phyloP scores from a whole-genome alignment of 106 monocot species.

The Vanilla planifolia region DNA sequence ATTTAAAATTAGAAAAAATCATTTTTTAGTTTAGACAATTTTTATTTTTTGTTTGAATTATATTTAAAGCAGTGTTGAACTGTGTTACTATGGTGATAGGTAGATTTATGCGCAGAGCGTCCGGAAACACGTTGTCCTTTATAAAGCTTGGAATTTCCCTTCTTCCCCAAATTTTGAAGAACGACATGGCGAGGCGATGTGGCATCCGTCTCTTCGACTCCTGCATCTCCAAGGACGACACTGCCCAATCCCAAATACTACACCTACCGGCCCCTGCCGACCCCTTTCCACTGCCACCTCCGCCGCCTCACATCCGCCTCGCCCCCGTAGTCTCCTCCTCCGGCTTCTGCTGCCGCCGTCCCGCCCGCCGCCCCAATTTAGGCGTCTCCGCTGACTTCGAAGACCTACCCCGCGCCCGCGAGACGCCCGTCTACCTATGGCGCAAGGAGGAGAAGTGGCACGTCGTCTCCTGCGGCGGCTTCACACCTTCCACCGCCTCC shows the following conservation, averaged over 20 bases:
- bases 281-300: too few relatives aligned
- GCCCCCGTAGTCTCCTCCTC: slow-evolving; percentile 1
- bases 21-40: too few relatives aligned
- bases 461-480: slow-evolving; percentile 8
- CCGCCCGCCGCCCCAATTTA: not conserved
- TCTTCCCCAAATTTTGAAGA: too few relatives aligned
- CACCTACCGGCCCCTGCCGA: too few relatives aligned
- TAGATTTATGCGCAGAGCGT: too few relatives aligned
- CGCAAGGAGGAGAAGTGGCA: slow-evolving; percentile 50
- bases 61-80: too few relatives aligned
- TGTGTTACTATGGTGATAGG: too few relatives aligned
- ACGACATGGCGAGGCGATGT: too few relatives aligned
- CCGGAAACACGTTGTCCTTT: too few relatives aligned
- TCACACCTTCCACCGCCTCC: not conserved
- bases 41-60: too few relatives aligned
- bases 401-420: slow-evolving; percentile 8
- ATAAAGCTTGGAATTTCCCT: too few relatives aligned
- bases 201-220: not conserved
- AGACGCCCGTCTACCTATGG: slow-evolving; percentile 45
- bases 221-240: not conserved
- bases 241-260: not conserved
- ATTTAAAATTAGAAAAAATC: too few relatives aligned
- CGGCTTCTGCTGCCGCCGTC: not conserved
- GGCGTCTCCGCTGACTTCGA: not conserved
- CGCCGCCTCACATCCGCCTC: not conserved